phyloP scores from a whole-genome alignment of 495 filamentous ascomycete species.

The Sporormia fimetaria region DNA sequence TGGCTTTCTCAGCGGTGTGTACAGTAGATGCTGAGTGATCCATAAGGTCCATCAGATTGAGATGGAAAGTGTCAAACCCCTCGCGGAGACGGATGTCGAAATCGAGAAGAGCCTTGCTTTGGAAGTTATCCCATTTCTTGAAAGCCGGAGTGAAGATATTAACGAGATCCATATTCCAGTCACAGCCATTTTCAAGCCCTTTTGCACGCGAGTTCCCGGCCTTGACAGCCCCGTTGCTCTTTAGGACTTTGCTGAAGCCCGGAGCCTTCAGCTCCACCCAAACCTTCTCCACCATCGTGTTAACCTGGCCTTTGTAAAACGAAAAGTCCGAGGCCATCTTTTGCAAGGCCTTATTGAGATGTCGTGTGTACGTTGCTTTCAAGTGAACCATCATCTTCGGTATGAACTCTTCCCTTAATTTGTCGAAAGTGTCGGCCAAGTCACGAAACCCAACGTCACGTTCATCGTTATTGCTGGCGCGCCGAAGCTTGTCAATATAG shows the following conservation, averaged over 20 bases:
- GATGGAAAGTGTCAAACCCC: too few species aligned
- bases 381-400: too few species aligned
- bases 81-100: too few species aligned
- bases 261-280: not conserved
- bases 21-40: too few species aligned
- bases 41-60: too few species aligned
- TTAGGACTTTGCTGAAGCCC: constrained; percentile 9
- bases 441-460: not conserved
- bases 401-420: not conserved
- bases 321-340: not conserved
- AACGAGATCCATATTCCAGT: constrained; percentile 9
- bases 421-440: not conserved
- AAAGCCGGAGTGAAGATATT: not conserved
- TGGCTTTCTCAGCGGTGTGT: too few species aligned
- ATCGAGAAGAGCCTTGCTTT: too few species aligned
- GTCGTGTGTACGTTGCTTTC: not conserved
- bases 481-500: constrained; percentile 3
- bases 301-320: not conserved
- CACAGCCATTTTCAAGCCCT: constrained; percentile 1
- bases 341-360: too few species aligned
- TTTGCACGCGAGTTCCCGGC: not conserved
- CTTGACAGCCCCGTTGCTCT: not conserved
- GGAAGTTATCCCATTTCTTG: constrained; percentile 4
- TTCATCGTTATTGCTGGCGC: not conserved
- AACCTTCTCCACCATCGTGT: not conserved